Base-by-base conservation (phyloP, 257 asterid species). In the Henckelia pumila region DNA sequence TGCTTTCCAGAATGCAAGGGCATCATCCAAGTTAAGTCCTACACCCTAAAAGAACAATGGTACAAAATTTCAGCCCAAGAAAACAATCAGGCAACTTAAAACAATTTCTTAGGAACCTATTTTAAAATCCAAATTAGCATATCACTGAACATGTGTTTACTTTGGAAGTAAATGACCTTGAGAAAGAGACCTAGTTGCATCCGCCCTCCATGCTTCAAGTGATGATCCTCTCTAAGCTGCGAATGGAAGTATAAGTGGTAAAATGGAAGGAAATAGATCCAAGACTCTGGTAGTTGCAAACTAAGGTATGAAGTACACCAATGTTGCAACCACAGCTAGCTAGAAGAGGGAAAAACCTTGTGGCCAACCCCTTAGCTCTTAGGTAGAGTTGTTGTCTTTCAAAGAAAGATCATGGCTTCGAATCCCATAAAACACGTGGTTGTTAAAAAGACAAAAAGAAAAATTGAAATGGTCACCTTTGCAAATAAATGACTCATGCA, bases 201-300 rank as follows among this genome's bases (percentile, higher is more conserved):
- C 66, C 99, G 81, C 23, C 97, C 96, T 73, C 97, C 99, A 75
- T 94, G 95, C 86, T 85, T 94, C 87, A 94, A 80, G 88, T 94
- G 99, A 85, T 94, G 99, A 78, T 94, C 96, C 83, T 91, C 99
- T 77, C 85, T 82, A 72, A 94, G 87, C 99, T 94, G 95, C 73
- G 70, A 37, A 26, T 59, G 66, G 24, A 75, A 68, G 67, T 40
- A 35, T 28, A 68, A 44, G 20, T 23, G 72, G 64, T 74, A 52
- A 17, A 62, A 56, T 14, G 8, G 21, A 65, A 8, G 24, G 13
- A 0, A 7, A 60, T 7, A 44, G 49, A 1, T 35, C 1, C 44
- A 35, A 28, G 30, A 37, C 49, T 37, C 49, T 37, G 49, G 49
- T 11, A 11, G 49, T 37, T 37, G 5, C 49, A 4, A n/a, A 16